Evolutionary conservation across 2,329 filamentous ascomycete genomes (phyloP), one percentile per base, ranked within the genome.

Genomic region (Metarhizium anisopliae): DNA sequence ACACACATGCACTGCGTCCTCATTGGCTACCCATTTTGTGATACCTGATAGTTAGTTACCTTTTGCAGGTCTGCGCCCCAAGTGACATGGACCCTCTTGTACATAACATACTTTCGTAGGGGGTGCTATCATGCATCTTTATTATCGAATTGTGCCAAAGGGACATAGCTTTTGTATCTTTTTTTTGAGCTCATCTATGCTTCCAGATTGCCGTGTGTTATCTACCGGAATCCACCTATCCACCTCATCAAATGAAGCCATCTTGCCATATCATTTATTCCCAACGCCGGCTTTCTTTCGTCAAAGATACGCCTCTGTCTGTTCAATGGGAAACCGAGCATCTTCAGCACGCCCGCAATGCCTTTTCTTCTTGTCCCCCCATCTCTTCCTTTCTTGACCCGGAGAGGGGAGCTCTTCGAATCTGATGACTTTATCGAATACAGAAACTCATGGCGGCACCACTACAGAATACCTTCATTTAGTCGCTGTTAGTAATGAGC

Each of bases 401-500:
- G 20, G 13, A 16, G 20, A n/a, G 2, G 8, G 45, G 45, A 30
- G 25, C 25, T 16, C 25, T 3, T 6, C 5, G 30, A 13, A 3
- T 11, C 10, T 52, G 47, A 45, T 36, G 49, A n/a, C 32, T 52
- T 36, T 2, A 49, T 36, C 43, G 20, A 11, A 29, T 49, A 29
- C 53, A 55, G 38, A n/a, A 25, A 25, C 20, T 14, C 20, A 30
- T 55, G 45, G 45, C 40, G 13, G 42, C 51, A 47, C 45, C 25
- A 49, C 56, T 7, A 30, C 14, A 6, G 36, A 16, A 18, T 50
- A 45, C 10, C 35, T 53, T 55, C 25, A 40, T 50, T 50, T 47
- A 52, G 20, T 54, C 42, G 2, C 58, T 56, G 2, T 75, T 71
- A 7, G 68, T 74, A 64, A 84, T 78, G 60, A 99, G 82, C 81